A percentile compares a stretch with the other conserved stretches of the same genome.
Conservation (phyloP, 2,329 filamentous ascomycete species). For the Colletotrichum sp. region DNA sequence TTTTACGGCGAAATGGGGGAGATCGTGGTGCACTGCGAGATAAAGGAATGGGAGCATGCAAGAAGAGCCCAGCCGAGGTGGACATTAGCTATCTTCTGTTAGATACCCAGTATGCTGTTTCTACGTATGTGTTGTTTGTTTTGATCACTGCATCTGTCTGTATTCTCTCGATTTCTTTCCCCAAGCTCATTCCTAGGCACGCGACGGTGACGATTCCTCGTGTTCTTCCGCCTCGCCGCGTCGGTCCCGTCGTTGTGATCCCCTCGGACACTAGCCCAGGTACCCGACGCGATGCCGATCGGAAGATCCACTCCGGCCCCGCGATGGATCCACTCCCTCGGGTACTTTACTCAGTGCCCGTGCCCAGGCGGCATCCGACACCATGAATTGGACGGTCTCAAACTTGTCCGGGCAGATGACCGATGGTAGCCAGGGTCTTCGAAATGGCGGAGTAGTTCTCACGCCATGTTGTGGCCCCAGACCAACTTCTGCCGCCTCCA, state of each 20-base stretch:
- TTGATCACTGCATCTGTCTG: neutral
- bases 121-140: neutral
- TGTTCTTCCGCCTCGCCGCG: neutral
- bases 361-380: neutral
- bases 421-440: neutral
- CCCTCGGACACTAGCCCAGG: neutral
- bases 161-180: neutral
- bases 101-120: neutral
- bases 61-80: neutral
- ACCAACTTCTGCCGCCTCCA: neutral
- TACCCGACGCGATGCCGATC: slow-evolving; percentile 13
- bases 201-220: neutral
- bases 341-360: neutral
- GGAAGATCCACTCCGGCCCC: neutral
- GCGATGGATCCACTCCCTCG: neutral
- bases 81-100: neutral
- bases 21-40: neutral
- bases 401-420: neutral
- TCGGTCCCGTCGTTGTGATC: neutral
- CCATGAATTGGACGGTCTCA: neutral
- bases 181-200: fast-evolving
- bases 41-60: neutral
- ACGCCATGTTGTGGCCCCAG: neutral
- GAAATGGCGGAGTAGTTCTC: neutral
- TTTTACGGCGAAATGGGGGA: neutral